These are phyloP conservation scores for Thuja plicata DNA, from an alignment of 83 land plant species.

Conservation along the genomic window DNA sequence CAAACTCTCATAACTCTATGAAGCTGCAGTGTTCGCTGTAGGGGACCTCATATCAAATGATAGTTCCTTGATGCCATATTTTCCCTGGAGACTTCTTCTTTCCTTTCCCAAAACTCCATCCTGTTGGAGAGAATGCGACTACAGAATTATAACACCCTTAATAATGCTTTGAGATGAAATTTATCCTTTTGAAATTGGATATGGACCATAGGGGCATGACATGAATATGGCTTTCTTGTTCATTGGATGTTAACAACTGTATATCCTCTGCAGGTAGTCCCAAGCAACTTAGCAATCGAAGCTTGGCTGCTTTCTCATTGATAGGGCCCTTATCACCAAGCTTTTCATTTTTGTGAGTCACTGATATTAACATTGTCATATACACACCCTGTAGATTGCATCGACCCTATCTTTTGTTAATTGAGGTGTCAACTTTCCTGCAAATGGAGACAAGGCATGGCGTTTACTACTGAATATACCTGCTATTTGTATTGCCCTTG, in stretches of 20 bases:
- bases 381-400: no score
- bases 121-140: constrained; percentile 97
- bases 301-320: constrained; percentile 83
- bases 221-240: constrained; percentile 86
- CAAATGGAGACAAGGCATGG: no score
- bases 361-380: no score
- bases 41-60: constrained; percentile 98
- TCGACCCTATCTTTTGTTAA: no score
- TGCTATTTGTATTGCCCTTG: no score
- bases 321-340: no score
- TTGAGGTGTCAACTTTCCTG: no score
- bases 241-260: constrained; percentile 88
- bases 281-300: constrained; percentile 68
- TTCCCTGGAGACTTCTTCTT: constrained; percentile 83
- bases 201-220: constrained; percentile 97
- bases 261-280: constrained; percentile 74
- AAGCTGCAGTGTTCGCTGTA: constrained; percentile 97
- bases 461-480: no score
- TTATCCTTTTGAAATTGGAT: constrained; percentile 93
- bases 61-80: constrained; percentile 94
- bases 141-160: constrained; percentile 68
- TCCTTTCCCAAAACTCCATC: constrained; percentile 93
- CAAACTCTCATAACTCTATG: constrained; percentile 82
- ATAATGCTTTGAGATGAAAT: constrained; percentile 75
- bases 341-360: no score